Base-by-base conservation (phyloP, 2,329 filamentous ascomycete species). In the Fusarium sp. region DNA sequence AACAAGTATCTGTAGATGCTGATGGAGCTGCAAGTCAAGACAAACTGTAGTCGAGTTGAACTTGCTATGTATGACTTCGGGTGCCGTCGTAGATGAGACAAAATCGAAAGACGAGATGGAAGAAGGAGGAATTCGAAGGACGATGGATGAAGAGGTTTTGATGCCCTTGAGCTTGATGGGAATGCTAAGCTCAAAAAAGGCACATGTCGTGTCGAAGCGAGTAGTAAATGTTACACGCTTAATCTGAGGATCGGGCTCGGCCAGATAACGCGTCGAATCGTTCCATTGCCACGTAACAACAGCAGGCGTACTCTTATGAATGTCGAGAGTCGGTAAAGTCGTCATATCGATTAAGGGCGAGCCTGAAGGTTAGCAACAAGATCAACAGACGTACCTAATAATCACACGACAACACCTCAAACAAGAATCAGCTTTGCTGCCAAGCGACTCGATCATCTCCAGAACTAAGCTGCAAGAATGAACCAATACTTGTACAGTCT, bases 121-220 rank as follows among this genome's bases (percentile, higher is more conserved):
- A 2, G 51, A 56, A 26, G 56, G 14, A 19, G 6, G 28, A 10
- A 60, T 34, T 6, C 34, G 45, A 15, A 60, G 17, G 15, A 46
- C 5, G 8, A 61, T 17, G 9, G 57, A 34, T 2, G 51, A 39
- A 6, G 32, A 20, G 15, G 11, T 9, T 3, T 19, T 36, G 10
- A 51, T 47, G 11, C 39, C 20, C 10, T 62, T 62, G 20, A 62
- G 34, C 34, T 45, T 62, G 30, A 63, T 42, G 9, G 60, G 49
- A 21, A 63, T 45, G 21, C 44, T 49, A n/a, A 62, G 30, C 20
- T 62, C 43, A 36, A 62, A 52, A 12, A 36, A 32, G 3, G 47
- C 40, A 26, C 19, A 32, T 1, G 38, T 44, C n/a, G 42, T 21
- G 21, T 55, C 20, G 28, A 62, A 58, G 9, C 39, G 43, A 19